Evolutionary conservation across 768 basidiomycete genomes (phyloP).

Genomic region (Melanogaster broomeanus): DNA sequence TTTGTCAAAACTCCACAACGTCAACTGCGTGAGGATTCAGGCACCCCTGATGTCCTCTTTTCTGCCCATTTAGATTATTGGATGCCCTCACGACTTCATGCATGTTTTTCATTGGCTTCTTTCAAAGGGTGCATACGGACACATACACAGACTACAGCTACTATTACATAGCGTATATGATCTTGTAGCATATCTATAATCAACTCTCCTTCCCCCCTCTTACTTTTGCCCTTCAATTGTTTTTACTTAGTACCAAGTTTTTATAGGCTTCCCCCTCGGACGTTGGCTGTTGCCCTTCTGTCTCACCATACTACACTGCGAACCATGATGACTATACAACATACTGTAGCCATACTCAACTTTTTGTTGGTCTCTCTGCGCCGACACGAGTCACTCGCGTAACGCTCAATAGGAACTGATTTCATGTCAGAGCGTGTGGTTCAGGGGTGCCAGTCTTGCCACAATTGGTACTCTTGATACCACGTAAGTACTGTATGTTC

Average conservation of each 20-base stretch:
- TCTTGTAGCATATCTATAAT: conserved; percentile 15
- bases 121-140: conserved; percentile 7
- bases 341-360: neutral
- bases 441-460: no score
- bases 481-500: no score
- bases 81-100: conserved; percentile 3
- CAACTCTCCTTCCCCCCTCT: neutral
- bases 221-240: neutral
- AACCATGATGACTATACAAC: neutral
- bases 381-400: no score
- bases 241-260: neutral
- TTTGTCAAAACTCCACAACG: conserved; percentile 20
- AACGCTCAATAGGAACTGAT: neutral
- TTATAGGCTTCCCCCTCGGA: neutral
- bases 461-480: no score
- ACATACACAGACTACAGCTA: conserved; percentile 2
- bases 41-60: neutral
- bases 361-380: no score
- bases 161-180: neutral
- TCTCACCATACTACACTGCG: neutral
- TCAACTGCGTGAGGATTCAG: neutral
- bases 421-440: no score
- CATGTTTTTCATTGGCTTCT: neutral
- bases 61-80: neutral
- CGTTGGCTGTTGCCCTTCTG: neutral